phyloP scores from a whole-genome alignment of 345 rosid species.

The Iberis pinnata region DNA sequence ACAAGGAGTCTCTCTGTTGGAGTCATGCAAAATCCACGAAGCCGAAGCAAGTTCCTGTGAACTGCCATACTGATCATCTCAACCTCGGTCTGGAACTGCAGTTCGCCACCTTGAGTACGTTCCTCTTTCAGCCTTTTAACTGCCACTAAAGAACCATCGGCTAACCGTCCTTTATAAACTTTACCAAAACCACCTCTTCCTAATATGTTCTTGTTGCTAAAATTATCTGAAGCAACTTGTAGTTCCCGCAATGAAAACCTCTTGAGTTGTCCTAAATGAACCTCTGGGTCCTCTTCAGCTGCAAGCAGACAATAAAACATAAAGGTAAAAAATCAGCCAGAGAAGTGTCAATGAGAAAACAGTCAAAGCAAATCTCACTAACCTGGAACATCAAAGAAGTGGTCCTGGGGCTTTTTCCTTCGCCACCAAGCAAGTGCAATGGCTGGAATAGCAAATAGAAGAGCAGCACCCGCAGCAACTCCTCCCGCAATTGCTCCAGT shows the following conservation, averaged over 20 bases:
- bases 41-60: slow-evolving; percentile 84
- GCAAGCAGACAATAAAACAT: slow-evolving; percentile 29
- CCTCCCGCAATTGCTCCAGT: slow-evolving; percentile 96
- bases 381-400: slow-evolving; percentile 97
- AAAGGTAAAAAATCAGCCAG: slow-evolving; percentile 1
- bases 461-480: slow-evolving; percentile 94
- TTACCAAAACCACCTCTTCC: slow-evolving; percentile 95
- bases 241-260: slow-evolving; percentile 85
- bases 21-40: slow-evolving; percentile 80
- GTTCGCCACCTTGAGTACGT: slow-evolving; percentile 67
- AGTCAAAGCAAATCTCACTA: slow-evolving; percentile 24
- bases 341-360: slow-evolving; percentile 2
- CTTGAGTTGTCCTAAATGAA: slow-evolving; percentile 80
- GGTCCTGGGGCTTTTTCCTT: slow-evolving; percentile 69
- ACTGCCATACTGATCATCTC: slow-evolving; percentile 98
- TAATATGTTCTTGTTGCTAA: slow-evolving; percentile 78
- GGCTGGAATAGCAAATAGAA: slow-evolving; percentile 90
- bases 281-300: slow-evolving; percentile 98
- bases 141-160: slow-evolving; percentile 73
- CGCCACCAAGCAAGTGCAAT: slow-evolving; percentile 71
- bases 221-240: slow-evolving; percentile 73
- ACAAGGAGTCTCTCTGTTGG: slow-evolving; percentile 81
- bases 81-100: slow-evolving; percentile 88
- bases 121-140: slow-evolving; percentile 95
- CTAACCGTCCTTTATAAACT: slow-evolving; percentile 85